These are phyloP conservation scores for Hypoxylon intermedium DNA, from an alignment of 495 filamentous ascomycete species.

Conservation along the genomic window DNA sequence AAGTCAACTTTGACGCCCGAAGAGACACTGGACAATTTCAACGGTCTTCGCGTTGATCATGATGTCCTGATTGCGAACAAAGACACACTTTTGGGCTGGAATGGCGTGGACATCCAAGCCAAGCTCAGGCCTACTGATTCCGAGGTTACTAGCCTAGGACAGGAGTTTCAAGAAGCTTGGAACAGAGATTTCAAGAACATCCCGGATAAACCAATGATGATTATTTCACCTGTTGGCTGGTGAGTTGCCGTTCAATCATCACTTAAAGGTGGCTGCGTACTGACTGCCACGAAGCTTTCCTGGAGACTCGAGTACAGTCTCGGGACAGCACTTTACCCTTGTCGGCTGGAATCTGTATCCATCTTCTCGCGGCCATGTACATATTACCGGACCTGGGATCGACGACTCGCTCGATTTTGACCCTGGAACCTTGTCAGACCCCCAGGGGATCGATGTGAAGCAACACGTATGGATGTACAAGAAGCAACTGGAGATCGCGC, in stretches of 20 bases:
- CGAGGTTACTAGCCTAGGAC: conserved; percentile 49
- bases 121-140: conserved; percentile 53
- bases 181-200: conserved; percentile 50
- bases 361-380: conserved; percentile 60
- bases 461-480: conserved; percentile 61
- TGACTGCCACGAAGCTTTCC: conserved; percentile 15
- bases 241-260: conserved; percentile 22
- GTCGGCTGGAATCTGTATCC: conserved; percentile 56
- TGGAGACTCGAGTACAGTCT: conserved; percentile 5
- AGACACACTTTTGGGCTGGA: conserved; percentile 50
- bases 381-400: conserved; percentile 53
- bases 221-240: conserved; percentile 39
- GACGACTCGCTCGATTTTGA: conserved; percentile 46
- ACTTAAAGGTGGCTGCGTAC: background rate
- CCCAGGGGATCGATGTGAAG: conserved; percentile 48
- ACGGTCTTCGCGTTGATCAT: conserved; percentile 12
- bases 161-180: conserved; percentile 49
- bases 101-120: conserved; percentile 51
- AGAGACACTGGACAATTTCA: conserved; percentile 45
- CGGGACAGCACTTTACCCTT: conserved; percentile 47
- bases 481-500: conserved; percentile 59
- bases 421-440: conserved; percentile 51
- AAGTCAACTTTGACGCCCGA: conserved; percentile 30
- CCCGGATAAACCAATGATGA: conserved; percentile 46
- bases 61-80: conserved; percentile 29